Conservation (phyloP, 805 yeast species). For the Ogataea thermomethanolica region DNA sequence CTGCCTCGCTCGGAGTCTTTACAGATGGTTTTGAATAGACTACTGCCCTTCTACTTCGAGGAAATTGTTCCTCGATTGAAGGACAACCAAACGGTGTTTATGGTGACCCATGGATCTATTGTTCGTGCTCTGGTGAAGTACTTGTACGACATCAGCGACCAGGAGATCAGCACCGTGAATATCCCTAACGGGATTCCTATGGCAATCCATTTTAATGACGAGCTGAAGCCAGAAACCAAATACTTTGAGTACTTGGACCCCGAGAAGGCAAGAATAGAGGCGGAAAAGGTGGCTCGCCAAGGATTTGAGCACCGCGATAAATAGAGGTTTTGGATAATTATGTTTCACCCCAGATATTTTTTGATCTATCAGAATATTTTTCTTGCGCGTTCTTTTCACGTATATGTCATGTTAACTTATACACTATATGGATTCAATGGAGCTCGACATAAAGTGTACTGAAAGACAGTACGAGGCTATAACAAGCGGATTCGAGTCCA, state of each 20-base stretch:
- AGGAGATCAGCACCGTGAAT: slow-evolving; percentile 67
- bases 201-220: slow-evolving; percentile 57
- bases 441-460: slow-evolving; percentile 13
- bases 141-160: slow-evolving; percentile 61
- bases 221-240: slow-evolving; percentile 19
- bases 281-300: slow-evolving; percentile 75
- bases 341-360: background rate
- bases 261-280: slow-evolving; percentile 72
- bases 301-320: slow-evolving; percentile 41
- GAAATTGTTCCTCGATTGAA: slow-evolving; percentile 48
- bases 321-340: background rate
- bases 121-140: slow-evolving; percentile 72
- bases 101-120: slow-evolving; percentile 81
- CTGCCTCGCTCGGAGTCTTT: slow-evolving; percentile 74
- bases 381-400: slow-evolving; percentile 1
- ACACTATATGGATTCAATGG: slow-evolving; percentile 1
- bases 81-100: slow-evolving; percentile 53
- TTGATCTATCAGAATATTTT: slow-evolving; percentile 3
- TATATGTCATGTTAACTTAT: background rate
- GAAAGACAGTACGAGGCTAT: slow-evolving; percentile 35
- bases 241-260: slow-evolving; percentile 75
- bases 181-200: slow-evolving; percentile 84
- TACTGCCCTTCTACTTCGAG: slow-evolving; percentile 57
- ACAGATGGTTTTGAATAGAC: slow-evolving; percentile 64
- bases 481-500: slow-evolving; percentile 34